Evolutionary conservation across 306 rosid genomes (phyloP).

Genomic region (Spatholobus suberectus): DNA sequence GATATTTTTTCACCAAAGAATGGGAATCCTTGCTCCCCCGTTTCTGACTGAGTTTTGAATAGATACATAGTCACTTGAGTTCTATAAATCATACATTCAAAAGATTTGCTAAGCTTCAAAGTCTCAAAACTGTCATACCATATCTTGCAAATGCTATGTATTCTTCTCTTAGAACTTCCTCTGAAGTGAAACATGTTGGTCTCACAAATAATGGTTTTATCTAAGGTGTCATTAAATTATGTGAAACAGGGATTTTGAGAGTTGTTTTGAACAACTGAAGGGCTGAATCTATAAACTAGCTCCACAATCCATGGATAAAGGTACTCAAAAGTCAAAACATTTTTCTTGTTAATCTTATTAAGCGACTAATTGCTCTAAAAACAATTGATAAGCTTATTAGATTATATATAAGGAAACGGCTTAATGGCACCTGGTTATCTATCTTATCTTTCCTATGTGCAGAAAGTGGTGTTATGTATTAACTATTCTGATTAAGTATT

Average conservation of each 20-base stretch:
- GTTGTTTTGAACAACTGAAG: conserved; percentile 17
- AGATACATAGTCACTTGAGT: conserved; percentile 1
- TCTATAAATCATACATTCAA: background rate
- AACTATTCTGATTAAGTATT: background rate
- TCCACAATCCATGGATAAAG: conserved; percentile 57
- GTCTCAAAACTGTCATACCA: background rate
- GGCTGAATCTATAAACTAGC: conserved; percentile 31
- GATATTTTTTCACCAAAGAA: background rate
- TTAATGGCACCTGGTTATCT: background rate
- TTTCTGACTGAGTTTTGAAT: too few relatives aligned
- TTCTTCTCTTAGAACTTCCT: background rate
- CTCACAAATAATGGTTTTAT: conserved; percentile 33
- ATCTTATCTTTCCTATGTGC: background rate
- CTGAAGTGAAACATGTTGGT: conserved; percentile 15
- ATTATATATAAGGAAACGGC: background rate
- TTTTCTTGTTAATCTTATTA: background rate
- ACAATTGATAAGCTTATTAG: background rate
- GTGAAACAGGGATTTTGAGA: conserved; percentile 44
- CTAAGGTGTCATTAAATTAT: conserved; percentile 29
- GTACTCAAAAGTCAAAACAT: conserved; percentile 38
- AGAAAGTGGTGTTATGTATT: conserved; percentile 14
- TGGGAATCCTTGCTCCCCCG: too few relatives aligned
- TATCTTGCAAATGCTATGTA: background rate
- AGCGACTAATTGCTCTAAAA: background rate
- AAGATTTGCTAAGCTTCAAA: background rate